Conservation (phyloP, 768 basidiomycete genomes). For the Collybia mongolica region DNA sequence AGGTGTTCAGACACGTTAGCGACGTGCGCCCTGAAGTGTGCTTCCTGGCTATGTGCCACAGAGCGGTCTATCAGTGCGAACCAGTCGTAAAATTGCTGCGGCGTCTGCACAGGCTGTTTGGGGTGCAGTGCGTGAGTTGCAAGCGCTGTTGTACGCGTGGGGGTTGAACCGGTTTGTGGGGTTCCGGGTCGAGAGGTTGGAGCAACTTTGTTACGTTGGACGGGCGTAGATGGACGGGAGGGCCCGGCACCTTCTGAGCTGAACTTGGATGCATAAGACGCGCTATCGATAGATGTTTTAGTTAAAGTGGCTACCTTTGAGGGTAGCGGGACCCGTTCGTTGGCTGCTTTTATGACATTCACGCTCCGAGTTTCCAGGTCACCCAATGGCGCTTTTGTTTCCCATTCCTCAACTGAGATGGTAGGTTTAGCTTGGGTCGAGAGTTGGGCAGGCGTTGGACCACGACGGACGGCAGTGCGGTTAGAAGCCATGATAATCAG, state of each 20-base stretch:
- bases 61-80: constrained; percentile 86
- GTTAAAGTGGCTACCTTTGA: constrained; percentile 57
- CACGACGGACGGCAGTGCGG: constrained; percentile 10
- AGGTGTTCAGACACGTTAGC: constrained; percentile 75
- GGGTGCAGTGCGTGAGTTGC: constrained; percentile 63
- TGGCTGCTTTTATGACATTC: constrained; percentile 56
- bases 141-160: constrained; percentile 6
- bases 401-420: constrained; percentile 89
- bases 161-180: constrained; percentile 22
- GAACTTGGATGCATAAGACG: constrained; percentile 24
- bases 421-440: constrained; percentile 33
- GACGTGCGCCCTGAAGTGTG: constrained; percentile 86
- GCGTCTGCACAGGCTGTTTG: constrained; percentile 77
- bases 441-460: constrained; percentile 8
- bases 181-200: constrained; percentile 41
- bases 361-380: constrained; percentile 72
- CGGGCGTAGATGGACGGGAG: constrained; percentile 40
- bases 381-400: constrained; percentile 71
- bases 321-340: constrained; percentile 63
- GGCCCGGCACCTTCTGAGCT: constrained; percentile 23
- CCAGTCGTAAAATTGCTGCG: constrained; percentile 98
- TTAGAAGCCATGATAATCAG: constrained; percentile 8
- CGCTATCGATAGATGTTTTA: constrained; percentile 1
- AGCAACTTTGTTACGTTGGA: constrained; percentile 28
- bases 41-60: constrained; percentile 91